Percentiles rank a stretch among this genome's conserved stretches.
phyloP scores from a whole-genome alignment of 768 basidiomycete genomes.

The Phylloporus sp. region DNA sequence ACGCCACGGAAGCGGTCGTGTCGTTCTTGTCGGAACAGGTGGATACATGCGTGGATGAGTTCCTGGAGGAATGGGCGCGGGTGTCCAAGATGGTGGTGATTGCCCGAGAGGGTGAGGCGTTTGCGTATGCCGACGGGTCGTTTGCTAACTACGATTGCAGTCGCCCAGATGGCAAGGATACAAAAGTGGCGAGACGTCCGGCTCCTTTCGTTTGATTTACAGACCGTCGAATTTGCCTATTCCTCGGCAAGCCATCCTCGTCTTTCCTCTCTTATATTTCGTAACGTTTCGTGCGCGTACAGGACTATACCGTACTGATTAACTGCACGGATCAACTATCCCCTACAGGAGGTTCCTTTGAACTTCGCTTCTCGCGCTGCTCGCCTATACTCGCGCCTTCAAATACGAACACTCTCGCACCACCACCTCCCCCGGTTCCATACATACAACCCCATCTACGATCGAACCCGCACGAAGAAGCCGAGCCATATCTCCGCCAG shows the following conservation, averaged over 20 bases:
- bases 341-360: conserved; percentile 63
- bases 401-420: conserved; percentile 19
- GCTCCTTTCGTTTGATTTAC: conserved; percentile 86
- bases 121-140: not conserved
- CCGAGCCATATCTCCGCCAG: conserved; percentile 69
- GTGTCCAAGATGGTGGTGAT: conserved; percentile 94
- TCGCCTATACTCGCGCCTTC: conserved; percentile 7
- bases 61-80: conserved; percentile 87
- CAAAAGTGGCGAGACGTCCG: conserved; percentile 70
- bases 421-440: conserved; percentile 24
- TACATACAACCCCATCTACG: conserved; percentile 28
- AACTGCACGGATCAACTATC: conserved; percentile 74
- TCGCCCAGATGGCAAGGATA: conserved; percentile 76
- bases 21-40: conserved; percentile 86
- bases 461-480: conserved; percentile 71
- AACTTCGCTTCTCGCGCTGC: conserved; percentile 64
- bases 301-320: conserved; percentile 77
- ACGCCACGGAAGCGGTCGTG: conserved; percentile 82
- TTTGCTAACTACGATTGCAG: conserved; percentile 33
- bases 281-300: not conserved
- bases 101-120: conserved; percentile 71
- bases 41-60: conserved; percentile 83
- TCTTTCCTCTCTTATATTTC: not conserved
- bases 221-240: conserved; percentile 88
- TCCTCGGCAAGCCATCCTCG: conserved; percentile 41